These are phyloP conservation scores for Pisolithus sp. DNA, from an alignment of 768 basidiomycete species.

Conservation along the genomic window DNA sequence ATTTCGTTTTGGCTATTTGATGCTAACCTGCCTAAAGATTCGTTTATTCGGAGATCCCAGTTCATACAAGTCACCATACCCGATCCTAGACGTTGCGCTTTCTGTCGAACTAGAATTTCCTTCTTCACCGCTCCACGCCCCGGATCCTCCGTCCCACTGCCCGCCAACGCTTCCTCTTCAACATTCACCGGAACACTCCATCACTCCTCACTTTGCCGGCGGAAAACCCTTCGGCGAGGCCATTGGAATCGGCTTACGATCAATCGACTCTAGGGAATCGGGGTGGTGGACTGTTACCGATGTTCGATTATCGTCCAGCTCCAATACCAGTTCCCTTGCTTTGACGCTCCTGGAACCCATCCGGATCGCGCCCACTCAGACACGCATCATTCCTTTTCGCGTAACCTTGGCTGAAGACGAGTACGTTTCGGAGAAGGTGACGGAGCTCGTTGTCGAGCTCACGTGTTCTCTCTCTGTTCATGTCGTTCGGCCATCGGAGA, in stretches of 20 bases:
- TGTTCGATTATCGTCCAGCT: slow-evolving; percentile 4
- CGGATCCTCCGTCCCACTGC: slow-evolving; percentile 34
- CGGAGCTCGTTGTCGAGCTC: slow-evolving; percentile 37
- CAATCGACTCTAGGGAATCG: slow-evolving; percentile 25
- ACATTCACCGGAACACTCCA: slow-evolving; percentile 46
- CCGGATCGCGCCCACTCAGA: slow-evolving; percentile 57
- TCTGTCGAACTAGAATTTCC: background rate
- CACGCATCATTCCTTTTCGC: slow-evolving; percentile 49
- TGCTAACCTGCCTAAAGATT: slow-evolving; percentile 41
- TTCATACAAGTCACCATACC: slow-evolving; percentile 34
- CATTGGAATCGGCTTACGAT: slow-evolving; percentile 58
- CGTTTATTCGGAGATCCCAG: slow-evolving; percentile 77
- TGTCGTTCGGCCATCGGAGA: background rate
- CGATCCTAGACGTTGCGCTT: slow-evolving; percentile 34
- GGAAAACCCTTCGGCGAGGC: slow-evolving; percentile 72
- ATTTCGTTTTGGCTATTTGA: background rate
- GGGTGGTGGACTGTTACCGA: slow-evolving; percentile 51
- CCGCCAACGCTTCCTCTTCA: slow-evolving; percentile 20
- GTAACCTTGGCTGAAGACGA: slow-evolving; percentile 33
- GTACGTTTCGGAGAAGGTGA: slow-evolving; percentile 26
- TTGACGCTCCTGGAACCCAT: slow-evolving; percentile 16
- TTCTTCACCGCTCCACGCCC: slow-evolving; percentile 28
- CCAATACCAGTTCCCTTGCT: slow-evolving; percentile 9
- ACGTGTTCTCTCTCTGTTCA: slow-evolving; percentile 14
- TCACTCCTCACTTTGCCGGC: slow-evolving; percentile 63